Evolutionary conservation across 352 stramenopile genomes (phyloP).

Genomic region (Blastocystis sp.): DNA sequence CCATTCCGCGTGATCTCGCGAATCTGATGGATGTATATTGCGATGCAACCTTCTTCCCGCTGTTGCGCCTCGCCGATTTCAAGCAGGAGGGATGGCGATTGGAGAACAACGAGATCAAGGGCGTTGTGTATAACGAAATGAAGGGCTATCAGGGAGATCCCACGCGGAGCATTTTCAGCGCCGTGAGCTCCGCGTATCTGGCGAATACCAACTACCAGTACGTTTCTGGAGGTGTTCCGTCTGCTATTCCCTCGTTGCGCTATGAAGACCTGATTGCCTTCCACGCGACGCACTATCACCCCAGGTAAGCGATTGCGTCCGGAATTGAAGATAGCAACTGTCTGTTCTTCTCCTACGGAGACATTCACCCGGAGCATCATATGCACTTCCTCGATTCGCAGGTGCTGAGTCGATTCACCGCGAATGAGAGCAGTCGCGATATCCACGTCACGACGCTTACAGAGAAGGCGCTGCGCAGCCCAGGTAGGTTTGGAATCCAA

Average conservation of each 20-base stretch:
- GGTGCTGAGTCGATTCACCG: constrained; percentile 76
- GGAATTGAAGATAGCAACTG: constrained; percentile 74
- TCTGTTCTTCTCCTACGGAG: constrained; percentile 84
- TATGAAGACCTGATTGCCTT: constrained; percentile 80
- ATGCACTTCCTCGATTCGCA: constrained; percentile 78
- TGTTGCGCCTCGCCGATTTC: constrained; percentile 79
- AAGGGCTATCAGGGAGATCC: constrained; percentile 55
- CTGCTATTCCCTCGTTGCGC: constrained; percentile 77
- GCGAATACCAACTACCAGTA: constrained; percentile 77
- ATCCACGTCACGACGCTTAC: constrained; percentile 40
- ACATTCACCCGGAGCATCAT: constrained; percentile 79
- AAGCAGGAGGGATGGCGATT: constrained; percentile 84
- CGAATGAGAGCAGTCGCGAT: neutral
- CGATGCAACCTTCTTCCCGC: constrained; percentile 92
- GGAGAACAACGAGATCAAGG: constrained; percentile 75
- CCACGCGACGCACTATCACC: constrained; percentile 81
- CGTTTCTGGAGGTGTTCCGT: constrained; percentile 79
- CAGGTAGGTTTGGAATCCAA: neutral
- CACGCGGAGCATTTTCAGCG: constrained; percentile 35
- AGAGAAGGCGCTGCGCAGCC: neutral
- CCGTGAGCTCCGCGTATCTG: constrained; percentile 58
- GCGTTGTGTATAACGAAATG: constrained; percentile 72
- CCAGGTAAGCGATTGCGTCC: constrained; percentile 70
- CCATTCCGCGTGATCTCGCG: constrained; percentile 76
- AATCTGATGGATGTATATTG: constrained; percentile 78